A percentile compares a stretch with the other conserved stretches of the same genome.
Evolutionary conservation across 345 rosid genomes (phyloP).

Genomic region (Gossypium longicalyx): DNA sequence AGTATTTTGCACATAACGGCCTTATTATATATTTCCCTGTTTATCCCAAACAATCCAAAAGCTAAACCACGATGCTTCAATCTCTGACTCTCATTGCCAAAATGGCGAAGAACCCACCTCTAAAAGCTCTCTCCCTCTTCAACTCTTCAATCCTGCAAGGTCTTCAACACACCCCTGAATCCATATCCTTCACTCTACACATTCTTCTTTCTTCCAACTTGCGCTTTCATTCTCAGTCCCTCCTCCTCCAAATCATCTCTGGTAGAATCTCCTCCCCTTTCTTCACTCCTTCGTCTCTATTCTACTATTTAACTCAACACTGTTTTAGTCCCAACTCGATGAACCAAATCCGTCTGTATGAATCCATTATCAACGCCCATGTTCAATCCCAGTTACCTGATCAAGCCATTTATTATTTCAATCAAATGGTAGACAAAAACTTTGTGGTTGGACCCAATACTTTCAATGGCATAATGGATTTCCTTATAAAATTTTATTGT

Average conservation of each 20-base stretch:
- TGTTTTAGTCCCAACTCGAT: constrained; percentile 1
- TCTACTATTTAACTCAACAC: constrained; percentile 33
- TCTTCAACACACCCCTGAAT: constrained; percentile 45
- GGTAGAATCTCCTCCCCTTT: constrained; percentile 39
- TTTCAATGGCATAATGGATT: constrained; percentile 44
- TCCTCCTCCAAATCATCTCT: constrained; percentile 44
- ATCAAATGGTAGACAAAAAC: constrained; percentile 46
- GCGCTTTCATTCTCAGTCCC: constrained; percentile 40
- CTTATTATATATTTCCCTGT: neutral
- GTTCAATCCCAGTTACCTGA: constrained; percentile 39
- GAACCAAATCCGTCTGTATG: constrained; percentile 32
- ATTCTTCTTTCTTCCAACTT: constrained; percentile 40
- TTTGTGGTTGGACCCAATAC: constrained; percentile 34
- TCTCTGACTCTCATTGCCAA: constrained; percentile 26
- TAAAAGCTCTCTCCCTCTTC: constrained; percentile 41
- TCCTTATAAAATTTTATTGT: constrained; percentile 30
- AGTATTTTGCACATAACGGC: neutral
- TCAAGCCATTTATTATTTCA: constrained; percentile 40
- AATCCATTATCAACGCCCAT: constrained; percentile 45
- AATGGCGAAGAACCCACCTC: constrained; percentile 54
- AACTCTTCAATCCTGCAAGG: constrained; percentile 32
- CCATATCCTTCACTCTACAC: constrained; percentile 38
- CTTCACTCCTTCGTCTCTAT: constrained; percentile 44
- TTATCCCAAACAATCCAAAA: neutral
- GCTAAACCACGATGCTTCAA: constrained; percentile 31